These are phyloP conservation scores for Pelagomonas calceolata DNA, from an alignment of 108 stramenopile species.

Conservation along the genomic window DNA sequence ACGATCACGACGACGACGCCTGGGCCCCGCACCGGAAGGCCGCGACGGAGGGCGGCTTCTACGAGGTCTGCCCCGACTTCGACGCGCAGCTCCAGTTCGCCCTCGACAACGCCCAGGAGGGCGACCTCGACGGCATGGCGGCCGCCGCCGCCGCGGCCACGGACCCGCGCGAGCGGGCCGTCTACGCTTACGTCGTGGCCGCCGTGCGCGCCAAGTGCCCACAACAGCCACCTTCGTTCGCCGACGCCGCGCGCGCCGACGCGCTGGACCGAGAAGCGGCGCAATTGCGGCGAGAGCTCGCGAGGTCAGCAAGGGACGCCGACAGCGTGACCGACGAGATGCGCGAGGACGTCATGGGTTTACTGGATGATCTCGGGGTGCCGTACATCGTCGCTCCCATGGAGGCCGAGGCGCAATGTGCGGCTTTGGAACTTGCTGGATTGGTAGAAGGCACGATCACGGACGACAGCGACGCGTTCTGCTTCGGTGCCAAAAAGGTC, in stretches of 20 bases:
- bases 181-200: background rate
- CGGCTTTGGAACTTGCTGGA: conserved; percentile 62
- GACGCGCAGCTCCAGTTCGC: background rate
- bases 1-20: too few relatives aligned
- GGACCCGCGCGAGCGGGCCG: background rate
- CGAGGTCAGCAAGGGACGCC: conserved; percentile 50
- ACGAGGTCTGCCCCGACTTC: conserved; percentile 1
- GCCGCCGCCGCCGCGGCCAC: background rate
- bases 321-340: conserved; percentile 86
- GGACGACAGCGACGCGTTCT: conserved; percentile 93
- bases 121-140: background rate
- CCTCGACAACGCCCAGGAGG: background rate
- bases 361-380: conserved; percentile 80
- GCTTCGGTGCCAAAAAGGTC: conserved; percentile 78
- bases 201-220: background rate
- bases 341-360: conserved; percentile 69
- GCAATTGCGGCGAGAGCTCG: background rate
- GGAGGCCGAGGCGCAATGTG: conserved; percentile 96
- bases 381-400: conserved; percentile 91
- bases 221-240: too few relatives aligned
- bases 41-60: background rate
- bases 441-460: conserved; percentile 94
- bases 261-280: background rate
- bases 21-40: background rate
- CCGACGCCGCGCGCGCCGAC: background rate